Evolutionary conservation across 345 rosid species (phyloP), one percentile per base, ranked within the genome.

Genomic region (Cardamine resedifolia): DNA sequence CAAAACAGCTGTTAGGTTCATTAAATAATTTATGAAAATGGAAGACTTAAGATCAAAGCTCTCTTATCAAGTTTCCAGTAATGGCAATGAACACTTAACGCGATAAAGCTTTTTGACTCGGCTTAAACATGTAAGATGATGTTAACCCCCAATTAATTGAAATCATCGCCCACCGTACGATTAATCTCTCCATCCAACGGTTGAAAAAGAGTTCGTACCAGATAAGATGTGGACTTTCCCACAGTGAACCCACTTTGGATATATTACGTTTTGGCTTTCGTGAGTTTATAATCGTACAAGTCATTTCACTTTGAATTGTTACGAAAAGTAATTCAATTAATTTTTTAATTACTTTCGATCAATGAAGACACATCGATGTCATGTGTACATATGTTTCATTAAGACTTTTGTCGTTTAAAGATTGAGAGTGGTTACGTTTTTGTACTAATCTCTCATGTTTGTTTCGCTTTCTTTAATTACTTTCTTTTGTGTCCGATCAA

Each of bases 81-180:
- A 62, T 58, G 77, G 90, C 70, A 82, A 61, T 66, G 75, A 71
- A 79, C 77, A 64, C 78, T 78, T 61, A 65, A 65, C 69, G 78
- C 66, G 88, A 74, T 79, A 78, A 66, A 74, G 78, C 68, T 55
- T 44, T 79, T 83, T 84, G 87, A 79, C 84, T 84, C 71, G 78
- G 78, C 87, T 77, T 66, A 81, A 84, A 84, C 75, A 77, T 72
- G 85, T 81, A 84, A 81, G 76, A 57, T 80, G 85, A 84, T 58
- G 82, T 57, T 56, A 77, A 72, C 84, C 75, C 60, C 38, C 58
- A 39, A 52, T 72, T 45, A 61, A 63, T 45, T 69, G 41, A 71
- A 48, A 41, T 15, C 68, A 57, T 64, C 66, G 30, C n/a, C 23
- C 68, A 64, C 64, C 80, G 27, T 71, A 65, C 64, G 80, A 77